phyloP scores from a whole-genome alignment of 2,329 filamentous ascomycete species.

The Aspergillus unguis region DNA sequence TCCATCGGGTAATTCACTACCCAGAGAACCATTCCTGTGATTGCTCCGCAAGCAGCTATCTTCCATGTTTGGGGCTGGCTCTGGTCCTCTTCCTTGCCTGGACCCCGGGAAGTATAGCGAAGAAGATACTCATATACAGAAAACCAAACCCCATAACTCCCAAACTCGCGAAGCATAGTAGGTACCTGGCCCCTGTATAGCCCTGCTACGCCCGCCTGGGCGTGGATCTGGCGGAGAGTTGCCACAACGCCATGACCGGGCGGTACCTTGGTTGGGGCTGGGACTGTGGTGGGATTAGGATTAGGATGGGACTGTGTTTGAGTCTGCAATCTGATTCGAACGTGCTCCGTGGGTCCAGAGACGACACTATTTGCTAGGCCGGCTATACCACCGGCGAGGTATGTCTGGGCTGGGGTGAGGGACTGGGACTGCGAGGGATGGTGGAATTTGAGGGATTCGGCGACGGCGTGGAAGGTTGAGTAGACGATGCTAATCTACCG shows the following conservation, averaged over 20 bases:
- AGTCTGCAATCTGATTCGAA: slow-evolving; percentile 78
- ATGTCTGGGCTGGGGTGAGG: slow-evolving; percentile 63
- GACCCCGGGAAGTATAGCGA: not conserved
- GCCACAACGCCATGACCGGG: slow-evolving; percentile 64
- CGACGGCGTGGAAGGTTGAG: slow-evolving; percentile 84
- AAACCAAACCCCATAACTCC: slow-evolving; percentile 94
- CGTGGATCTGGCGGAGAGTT: slow-evolving; percentile 74
- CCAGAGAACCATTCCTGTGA: slow-evolving; percentile 91
- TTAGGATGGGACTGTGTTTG: slow-evolving; percentile 57
- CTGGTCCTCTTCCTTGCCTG: not conserved
- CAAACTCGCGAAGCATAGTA: slow-evolving; percentile 78
- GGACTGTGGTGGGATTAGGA: slow-evolving; percentile 47
- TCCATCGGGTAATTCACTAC: slow-evolving; percentile 87
- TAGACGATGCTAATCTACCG: slow-evolving; percentile 74
- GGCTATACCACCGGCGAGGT: slow-evolving; percentile 80
- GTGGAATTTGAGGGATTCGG: slow-evolving; percentile 71
- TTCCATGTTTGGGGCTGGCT: slow-evolving; percentile 73
- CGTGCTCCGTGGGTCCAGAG: slow-evolving; percentile 88
- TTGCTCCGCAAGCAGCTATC: slow-evolving; percentile 83
- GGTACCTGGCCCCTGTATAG: slow-evolving; percentile 84
- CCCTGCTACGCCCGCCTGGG: slow-evolving; percentile 65
- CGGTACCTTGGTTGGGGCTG: not conserved
- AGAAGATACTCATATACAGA: slow-evolving; percentile 58
- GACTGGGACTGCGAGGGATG: slow-evolving; percentile 46
- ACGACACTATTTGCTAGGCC: slow-evolving; percentile 81